These are phyloP conservation scores for Drosera capensis DNA, from an alignment of 148 eudicot species.

Conservation along the genomic window DNA sequence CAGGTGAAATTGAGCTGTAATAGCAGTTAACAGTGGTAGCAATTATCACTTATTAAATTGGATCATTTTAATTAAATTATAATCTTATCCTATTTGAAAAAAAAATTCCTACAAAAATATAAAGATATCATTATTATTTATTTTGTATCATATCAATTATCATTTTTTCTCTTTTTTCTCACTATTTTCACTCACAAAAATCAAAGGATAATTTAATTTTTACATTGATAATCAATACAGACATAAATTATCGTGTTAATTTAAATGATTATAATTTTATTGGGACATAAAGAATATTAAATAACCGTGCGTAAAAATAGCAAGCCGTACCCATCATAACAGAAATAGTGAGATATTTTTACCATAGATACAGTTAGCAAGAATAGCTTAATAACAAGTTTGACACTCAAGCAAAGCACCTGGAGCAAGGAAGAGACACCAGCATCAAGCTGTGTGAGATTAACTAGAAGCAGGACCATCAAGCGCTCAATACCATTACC, in stretches of 20 bases:
- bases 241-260: too few relatives aligned
- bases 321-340: background rate
- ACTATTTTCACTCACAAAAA: too few relatives aligned
- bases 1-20: conserved; percentile 10
- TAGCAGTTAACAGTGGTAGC: conserved; percentile 2
- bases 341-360: background rate
- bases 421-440: conserved; percentile 86
- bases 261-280: too few relatives aligned
- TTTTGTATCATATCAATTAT: too few relatives aligned
- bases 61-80: too few relatives aligned
- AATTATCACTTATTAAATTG: too few relatives aligned
- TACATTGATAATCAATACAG: too few relatives aligned
- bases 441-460: conserved; percentile 86
- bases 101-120: too few relatives aligned
- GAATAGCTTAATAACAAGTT: background rate
- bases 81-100: too few relatives aligned
- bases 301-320: background rate
- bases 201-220: too few relatives aligned
- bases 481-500: conserved; percentile 34
- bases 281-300: background rate
- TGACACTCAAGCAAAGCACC: conserved; percentile 34
- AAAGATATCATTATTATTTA: too few relatives aligned
- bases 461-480: conserved; percentile 83
- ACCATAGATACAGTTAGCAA: background rate
- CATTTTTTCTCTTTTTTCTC: too few relatives aligned